Evolutionary conservation across 192 early-diverging fungal species (phyloP), one percentile per base, ranked within the genome.

Genomic region (Coemansia sp.): DNA sequence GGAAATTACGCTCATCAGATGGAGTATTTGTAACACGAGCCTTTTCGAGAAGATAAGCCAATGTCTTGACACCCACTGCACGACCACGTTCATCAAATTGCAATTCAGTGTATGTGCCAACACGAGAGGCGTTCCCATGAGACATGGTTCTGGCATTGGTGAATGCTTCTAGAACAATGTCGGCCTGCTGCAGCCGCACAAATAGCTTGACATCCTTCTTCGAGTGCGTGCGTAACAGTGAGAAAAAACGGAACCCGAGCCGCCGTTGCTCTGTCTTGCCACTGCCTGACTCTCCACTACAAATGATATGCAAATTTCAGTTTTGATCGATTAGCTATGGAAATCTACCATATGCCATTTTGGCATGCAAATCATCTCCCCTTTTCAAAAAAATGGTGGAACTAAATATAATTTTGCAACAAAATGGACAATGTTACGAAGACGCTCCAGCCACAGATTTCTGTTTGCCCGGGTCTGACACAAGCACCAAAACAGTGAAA

Each of bases 1-100:
- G 86, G 66, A 88, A 93, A 62, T 83, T 87, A 55, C 85, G 76
- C 75, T 88, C 85, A 5, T 82, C 81, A 12, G 72, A 58, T 16
- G 86, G 82, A 14, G 82, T 69, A 30, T 83, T 69, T 12, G 88
- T 87, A 5, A 93, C 74, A 26, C 88, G 74, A 16, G 79, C 67
- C 27, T 82, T 82, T 48, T 93, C 89, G 18, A 92, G 77, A 12
- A 85, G 63, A 57, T 84, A 92, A 19, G 88, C 86, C 7, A 93
- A 67, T 5, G 87, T 81, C 69, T 96, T 95, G 25, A 85, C 83
- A 26, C 95, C 96, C 19, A 94, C 81, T 49, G 96, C 82, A 10
- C 91, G 85, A 23, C 95, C 94, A 30, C 87, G 78, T 32, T 89
- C 87, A 69, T 91, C 91, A 74, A 91, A 98, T 83, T 98, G 95